phyloP scores from a whole-genome alignment of 768 basidiomycete species.

The Rhodocollybia butyracea region DNA sequence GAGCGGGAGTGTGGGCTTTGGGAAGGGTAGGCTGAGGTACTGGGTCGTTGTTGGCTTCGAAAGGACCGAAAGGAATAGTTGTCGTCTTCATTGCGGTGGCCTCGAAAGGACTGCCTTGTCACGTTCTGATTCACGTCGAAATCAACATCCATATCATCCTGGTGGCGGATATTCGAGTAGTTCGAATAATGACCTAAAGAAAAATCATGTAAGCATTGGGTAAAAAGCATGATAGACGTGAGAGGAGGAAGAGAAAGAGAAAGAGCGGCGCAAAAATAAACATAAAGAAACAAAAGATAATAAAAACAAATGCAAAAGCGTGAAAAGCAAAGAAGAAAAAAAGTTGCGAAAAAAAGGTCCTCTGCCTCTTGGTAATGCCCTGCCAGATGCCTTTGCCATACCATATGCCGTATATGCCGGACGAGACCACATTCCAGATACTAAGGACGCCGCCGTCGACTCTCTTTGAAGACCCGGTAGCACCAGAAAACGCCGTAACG shows the following conservation, averaged over 20 bases:
- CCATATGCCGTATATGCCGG: too few relatives aligned
- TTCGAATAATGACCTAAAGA: background rate
- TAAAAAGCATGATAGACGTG: too few relatives aligned
- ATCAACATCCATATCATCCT: constrained; percentile 6
- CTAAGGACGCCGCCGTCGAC: too few relatives aligned
- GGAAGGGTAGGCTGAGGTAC: constrained; percentile 16
- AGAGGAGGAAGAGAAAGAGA: background rate
- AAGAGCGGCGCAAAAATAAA: background rate
- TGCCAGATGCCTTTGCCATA: too few relatives aligned
- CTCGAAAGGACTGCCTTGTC: constrained; percentile 12
- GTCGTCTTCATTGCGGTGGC: background rate
- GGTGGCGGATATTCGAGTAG: background rate
- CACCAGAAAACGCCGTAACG: too few relatives aligned
- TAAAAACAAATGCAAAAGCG: background rate
- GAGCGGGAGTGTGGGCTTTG: constrained; percentile 4
- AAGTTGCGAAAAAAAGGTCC: too few relatives aligned
- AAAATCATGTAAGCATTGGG: too few relatives aligned
- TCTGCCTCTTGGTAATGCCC: too few relatives aligned
- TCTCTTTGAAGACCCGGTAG: too few relatives aligned
- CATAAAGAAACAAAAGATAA: background rate
- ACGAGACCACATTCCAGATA: too few relatives aligned
- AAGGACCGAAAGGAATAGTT: constrained; percentile 16
- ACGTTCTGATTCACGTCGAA: background rate
- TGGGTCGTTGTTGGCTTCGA: constrained; percentile 7
- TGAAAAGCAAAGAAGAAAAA: background rate